Evolutionary conservation across 176 grass and related monocot species (phyloP), one percentile per base, ranked within the genome.

Genomic region (Lolium perenne): DNA sequence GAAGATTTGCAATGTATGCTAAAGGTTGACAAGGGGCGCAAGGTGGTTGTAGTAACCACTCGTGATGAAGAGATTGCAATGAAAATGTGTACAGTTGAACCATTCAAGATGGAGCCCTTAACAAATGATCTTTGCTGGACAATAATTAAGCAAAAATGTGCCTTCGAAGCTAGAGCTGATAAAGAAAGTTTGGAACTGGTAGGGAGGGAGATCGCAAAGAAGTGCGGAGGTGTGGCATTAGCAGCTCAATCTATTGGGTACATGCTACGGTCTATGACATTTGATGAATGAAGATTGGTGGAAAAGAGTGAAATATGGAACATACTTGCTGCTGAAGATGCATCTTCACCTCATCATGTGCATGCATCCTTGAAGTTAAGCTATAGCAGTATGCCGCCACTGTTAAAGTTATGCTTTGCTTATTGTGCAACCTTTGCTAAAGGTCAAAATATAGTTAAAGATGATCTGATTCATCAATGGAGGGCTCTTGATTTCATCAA

Each of bases 391-490:
- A 90, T 90, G 88, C 46, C 11, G 0, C 4, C 4, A 18, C 1
- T 18, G 6, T 20, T 86, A 38, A 82, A 61, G 50, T 10, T 78
- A 22, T 87, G 84, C 7, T 87, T 91, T 51, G 38, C 76, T 17
- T 86, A 86, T 16, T 86, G 79, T 40, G 83, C 71, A 16, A 32
- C 74, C 13, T 86, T 83, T 21, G 54, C 51, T 14, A 83, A 87
- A 78, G 77, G 70, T 50, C 26, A 38, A 1, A 6, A 55, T 14
- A 70, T 90, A 15, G 7, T 32, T 16, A 83, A 82, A 45, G 17
- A 79, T 50, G 61, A 85, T 78, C 50, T 91, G 15, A 86, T 91
- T 51, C 20, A 73, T 1, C 79, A 91, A 46, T 91, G 89, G 84
- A 63, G 49, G 8, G 45, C 45, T 46, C 45, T 46, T 46, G 45